Base-by-base conservation (phyloP, 192 early-diverging fungal species). In the Entomortierella beljakovae region DNA sequence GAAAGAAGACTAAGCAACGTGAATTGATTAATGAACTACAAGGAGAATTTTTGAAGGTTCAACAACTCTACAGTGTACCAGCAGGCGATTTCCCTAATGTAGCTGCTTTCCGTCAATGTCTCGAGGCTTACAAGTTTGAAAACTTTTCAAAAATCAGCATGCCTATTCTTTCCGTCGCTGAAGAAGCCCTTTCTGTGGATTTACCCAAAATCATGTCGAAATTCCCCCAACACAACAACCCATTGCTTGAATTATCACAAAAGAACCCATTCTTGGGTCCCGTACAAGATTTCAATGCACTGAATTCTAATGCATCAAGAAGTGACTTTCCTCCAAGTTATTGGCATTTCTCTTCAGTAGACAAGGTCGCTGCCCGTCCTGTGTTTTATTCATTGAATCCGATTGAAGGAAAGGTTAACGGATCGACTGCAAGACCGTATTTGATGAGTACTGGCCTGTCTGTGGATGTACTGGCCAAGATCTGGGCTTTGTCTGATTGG, bases 61-160 rank as follows among this genome's bases (percentile, higher is more conserved):
- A 92, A 80, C 86, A 87, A 29, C 58, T 84, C 57, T 86, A 95
- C 81, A 91, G 90, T 59, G 83, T 97, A 34, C 87, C 93, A 1
- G 86, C 85, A 10, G 94, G 94, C 37, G 95, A 97, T 73, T 97
- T 97, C 56, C 95, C 95, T n/a, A 91, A 94, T 71, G 85, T 89
- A 11, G 86, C 89, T 13, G 82, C 79, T n/a, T 95, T 95, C 82
- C 86, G 87, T 55, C 80, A 86, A 49, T 90, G 89, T 37, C 80
- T 96, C 0, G 73, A 88, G 33, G 80, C 87, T 37, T 93, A 93
- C 70, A 92, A 95, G 57, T 86, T 95, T 26, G 93, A 94, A 38
- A 93, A 94, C 64, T 95, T 97, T 68, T 85, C 90, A 56, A 91
- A 88, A 66, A 79, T 95, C 46, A 91, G 89, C 52, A 81, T 87